Evolutionary conservation across 768 basidiomycete species (phyloP), one percentile per base, ranked within the genome.

Genomic region (Suillus americanus): DNA sequence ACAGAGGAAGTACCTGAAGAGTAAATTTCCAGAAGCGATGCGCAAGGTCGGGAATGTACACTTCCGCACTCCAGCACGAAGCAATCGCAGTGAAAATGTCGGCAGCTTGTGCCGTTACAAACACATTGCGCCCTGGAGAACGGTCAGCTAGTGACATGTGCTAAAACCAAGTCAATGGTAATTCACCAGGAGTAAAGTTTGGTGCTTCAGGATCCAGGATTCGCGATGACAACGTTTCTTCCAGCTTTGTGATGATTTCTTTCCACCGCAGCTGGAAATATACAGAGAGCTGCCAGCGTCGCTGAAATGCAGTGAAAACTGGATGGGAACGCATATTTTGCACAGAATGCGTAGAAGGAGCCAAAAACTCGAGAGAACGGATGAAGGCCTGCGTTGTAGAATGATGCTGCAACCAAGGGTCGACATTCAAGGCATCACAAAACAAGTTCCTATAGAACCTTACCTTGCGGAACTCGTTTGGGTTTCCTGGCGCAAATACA

Each of bases 221-320:
- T 28, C 79, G 75, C 23, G 72, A 70, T 20, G 76, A 72, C 16
- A 99, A 77, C 2, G 79, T 76, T 14, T 89, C 88, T 77, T 99
- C 97, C 18, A 97, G 78, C 59, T 80, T 82, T 0, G 83, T 78
- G 0, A 95, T 87, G 60, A 97, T 92, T 72, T 97, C 97, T 77
- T 97, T 97, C 94, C 96, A 97, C 51, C 97, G 85, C 65, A 99
- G 80, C 72, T 99, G 97, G 75, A 97, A 99, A 74, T 99, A 99
- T 10, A 99, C 91, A 1, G 94, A 92, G 3, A 99, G 83, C 73
- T 99, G 97, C 96, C 97, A 99, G 41, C 95, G 85, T 65, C 86
- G 83, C 72, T 91, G 86, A 72, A 99, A 97, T 1, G 87, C 76
- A 28, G 71, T 67, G 73, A 89, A 97, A 4, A 88, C 80, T 0